Conservation (phyloP, 768 basidiomycete genomes). For the Termitomyces heimii region DNA sequence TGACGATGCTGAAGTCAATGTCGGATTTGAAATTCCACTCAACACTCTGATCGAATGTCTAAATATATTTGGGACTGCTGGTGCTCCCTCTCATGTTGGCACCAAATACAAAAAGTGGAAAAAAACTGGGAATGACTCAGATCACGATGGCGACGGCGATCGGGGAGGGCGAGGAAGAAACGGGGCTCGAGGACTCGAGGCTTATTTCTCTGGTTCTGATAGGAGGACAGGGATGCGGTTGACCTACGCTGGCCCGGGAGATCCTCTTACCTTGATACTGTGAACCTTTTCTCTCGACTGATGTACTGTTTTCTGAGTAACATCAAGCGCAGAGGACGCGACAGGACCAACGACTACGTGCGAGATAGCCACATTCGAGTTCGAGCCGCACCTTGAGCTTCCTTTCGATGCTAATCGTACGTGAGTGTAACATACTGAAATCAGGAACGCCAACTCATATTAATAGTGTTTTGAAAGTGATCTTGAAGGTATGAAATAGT, state of each 20-base stretch:
- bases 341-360: slow-evolving; percentile 82
- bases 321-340: slow-evolving; percentile 64
- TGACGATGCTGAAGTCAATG: slow-evolving; percentile 27
- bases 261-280: slow-evolving; percentile 77
- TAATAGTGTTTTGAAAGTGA: slow-evolving; percentile 70
- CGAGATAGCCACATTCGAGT: slow-evolving; percentile 80
- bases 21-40: slow-evolving; percentile 78
- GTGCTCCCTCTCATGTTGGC: slow-evolving; percentile 27
- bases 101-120: slow-evolving; percentile 44
- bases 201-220: slow-evolving; percentile 49
- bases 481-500: slow-evolving; percentile 59
- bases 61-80: slow-evolving; percentile 88
- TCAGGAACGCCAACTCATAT: background rate
- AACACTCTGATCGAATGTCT: slow-evolving; percentile 83
- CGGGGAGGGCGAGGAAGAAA: slow-evolving; percentile 28
- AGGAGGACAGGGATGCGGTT: slow-evolving; percentile 83
- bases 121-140: slow-evolving; percentile 39
- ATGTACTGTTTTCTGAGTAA: background rate
- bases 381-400: slow-evolving; percentile 77
- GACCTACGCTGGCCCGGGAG: slow-evolving; percentile 72
- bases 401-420: slow-evolving; percentile 66
- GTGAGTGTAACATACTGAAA: slow-evolving; percentile 26
- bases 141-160: slow-evolving; percentile 33
- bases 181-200: slow-evolving; percentile 38
- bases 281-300: slow-evolving; percentile 29